Conservation (phyloP, 345 rosid genomes). For the Zanthoxylum bungeanum region DNA sequence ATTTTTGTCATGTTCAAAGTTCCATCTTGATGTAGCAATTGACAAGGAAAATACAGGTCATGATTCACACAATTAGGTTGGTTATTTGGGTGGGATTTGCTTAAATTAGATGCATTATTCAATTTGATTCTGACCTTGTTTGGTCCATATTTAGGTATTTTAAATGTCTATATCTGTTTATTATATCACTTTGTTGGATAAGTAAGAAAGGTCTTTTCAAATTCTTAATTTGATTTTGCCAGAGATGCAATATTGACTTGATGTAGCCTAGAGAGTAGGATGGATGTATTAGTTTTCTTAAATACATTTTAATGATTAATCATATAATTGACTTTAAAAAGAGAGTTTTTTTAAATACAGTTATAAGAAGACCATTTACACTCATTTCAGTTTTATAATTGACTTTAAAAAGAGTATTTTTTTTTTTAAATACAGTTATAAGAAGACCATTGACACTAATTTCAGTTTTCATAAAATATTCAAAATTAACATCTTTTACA, state of each 20-base stretch:
- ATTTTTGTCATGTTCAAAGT: neutral
- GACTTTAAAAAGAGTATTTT: too few species aligned
- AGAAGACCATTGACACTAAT: too few species aligned
- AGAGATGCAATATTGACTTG: neutral
- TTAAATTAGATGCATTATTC: neutral
- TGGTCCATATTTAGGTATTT: neutral
- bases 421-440: too few species aligned
- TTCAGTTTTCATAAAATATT: too few species aligned
- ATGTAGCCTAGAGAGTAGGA: neutral
- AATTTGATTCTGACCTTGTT: conserved; percentile 4
- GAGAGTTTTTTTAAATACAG: too few species aligned
- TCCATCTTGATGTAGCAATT: neutral
- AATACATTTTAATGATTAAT: too few species aligned
- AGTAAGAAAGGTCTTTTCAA: neutral
- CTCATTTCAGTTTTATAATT: too few species aligned
- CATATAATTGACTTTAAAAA: too few species aligned
- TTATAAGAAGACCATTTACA: too few species aligned
- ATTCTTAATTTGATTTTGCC: neutral
- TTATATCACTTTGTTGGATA: neutral
- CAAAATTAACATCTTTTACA: too few species aligned
- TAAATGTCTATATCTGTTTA: neutral
- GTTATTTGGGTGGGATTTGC: conserved; percentile 5
- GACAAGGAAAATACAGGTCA: neutral
- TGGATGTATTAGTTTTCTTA: too few species aligned
- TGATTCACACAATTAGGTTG: conserved; percentile 3